phyloP scores from a whole-genome alignment of 2,329 filamentous ascomycete genomes.

The Gnomoniopsis smithogilvyi region DNA sequence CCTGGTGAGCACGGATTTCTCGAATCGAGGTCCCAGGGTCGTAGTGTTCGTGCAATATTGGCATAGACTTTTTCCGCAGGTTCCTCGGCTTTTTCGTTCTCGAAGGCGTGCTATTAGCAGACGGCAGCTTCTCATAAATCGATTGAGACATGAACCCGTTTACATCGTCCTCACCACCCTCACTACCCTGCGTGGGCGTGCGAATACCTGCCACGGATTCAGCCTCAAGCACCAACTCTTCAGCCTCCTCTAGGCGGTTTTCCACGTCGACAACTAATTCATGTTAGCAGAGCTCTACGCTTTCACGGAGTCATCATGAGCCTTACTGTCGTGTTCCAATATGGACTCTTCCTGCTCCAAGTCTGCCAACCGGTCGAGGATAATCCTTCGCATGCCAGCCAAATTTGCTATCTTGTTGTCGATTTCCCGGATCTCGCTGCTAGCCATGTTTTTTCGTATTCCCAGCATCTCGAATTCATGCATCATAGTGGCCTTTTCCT shows the following conservation, averaged over 20 bases:
- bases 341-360: slow-evolving; percentile 89
- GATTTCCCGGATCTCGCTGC: slow-evolving; percentile 91
- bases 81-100: slow-evolving; percentile 52
- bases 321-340: slow-evolving; percentile 81
- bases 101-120: slow-evolving; percentile 44
- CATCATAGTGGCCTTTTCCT: slow-evolving; percentile 74
- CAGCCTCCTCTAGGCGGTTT: slow-evolving; percentile 57
- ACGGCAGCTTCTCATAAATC: slow-evolving; percentile 88
- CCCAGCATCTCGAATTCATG: slow-evolving; percentile 88
- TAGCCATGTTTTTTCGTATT: slow-evolving; percentile 95
- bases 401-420: slow-evolving; percentile 96
- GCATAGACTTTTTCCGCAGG: slow-evolving; percentile 78
- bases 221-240: slow-evolving; percentile 56
- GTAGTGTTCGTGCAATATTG: slow-evolving; percentile 92
- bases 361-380: slow-evolving; percentile 79
- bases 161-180: slow-evolving; percentile 47
- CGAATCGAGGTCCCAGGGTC: slow-evolving; percentile 84
- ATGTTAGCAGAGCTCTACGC: slow-evolving; percentile 27
- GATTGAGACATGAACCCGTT: slow-evolving; percentile 92
- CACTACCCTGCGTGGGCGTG: slow-evolving; percentile 43
- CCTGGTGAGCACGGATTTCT: slow-evolving; percentile 83
- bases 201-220: slow-evolving; percentile 49
- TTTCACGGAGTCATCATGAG: neutral
- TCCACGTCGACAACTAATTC: slow-evolving; percentile 61
- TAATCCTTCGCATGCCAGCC: slow-evolving; percentile 86